Percentiles rank a stretch among this genome's conserved stretches.
phyloP scores from a whole-genome alignment of 805 yeast genomes.

The Kodamaea kaohsiungensis region DNA sequence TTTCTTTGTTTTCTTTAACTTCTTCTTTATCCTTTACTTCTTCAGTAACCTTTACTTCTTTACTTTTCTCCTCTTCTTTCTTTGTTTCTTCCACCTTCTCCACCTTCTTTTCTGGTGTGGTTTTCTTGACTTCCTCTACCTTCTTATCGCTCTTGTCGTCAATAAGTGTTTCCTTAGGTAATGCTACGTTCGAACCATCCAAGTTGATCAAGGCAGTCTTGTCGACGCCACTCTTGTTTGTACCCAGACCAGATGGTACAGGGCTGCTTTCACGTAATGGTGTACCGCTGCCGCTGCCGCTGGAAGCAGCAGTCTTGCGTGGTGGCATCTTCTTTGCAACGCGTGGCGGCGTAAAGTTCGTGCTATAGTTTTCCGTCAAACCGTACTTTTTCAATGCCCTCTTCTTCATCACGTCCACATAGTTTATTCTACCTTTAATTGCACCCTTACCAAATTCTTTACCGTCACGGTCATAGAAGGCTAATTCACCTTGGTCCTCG shows the following conservation, averaged over 20 bases:
- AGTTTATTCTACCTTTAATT: constrained; percentile 28
- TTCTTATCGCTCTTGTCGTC: constrained; percentile 20
- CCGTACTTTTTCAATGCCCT: constrained; percentile 44
- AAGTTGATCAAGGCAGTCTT: constrained; percentile 21
- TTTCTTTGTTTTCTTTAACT: constrained; percentile 8
- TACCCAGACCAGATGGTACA: neutral
- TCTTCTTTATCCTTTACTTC: constrained; percentile 11
- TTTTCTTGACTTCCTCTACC: constrained; percentile 1
- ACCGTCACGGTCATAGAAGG: constrained; percentile 37
- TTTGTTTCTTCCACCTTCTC: neutral
- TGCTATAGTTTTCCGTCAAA: constrained; percentile 35
- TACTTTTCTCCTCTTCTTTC: constrained; percentile 10
- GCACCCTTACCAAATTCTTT: constrained; percentile 34
- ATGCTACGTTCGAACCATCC: constrained; percentile 29
- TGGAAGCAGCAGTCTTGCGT: constrained; percentile 1
- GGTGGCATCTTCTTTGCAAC: constrained; percentile 10
- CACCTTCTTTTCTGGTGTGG: constrained; percentile 1
- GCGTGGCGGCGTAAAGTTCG: constrained; percentile 40
- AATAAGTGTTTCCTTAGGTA: constrained; percentile 46
- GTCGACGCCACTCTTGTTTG: neutral
- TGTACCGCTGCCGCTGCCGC: constrained; percentile 10
- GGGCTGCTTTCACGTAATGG: constrained; percentile 17
- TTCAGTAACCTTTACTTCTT: constrained; percentile 10
- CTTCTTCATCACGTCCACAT: constrained; percentile 43
- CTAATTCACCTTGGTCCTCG: constrained; percentile 45